Evolutionary conservation across 2,329 filamentous ascomycete genomes (phyloP).

Genomic region (Stemphylium beticola): DNA sequence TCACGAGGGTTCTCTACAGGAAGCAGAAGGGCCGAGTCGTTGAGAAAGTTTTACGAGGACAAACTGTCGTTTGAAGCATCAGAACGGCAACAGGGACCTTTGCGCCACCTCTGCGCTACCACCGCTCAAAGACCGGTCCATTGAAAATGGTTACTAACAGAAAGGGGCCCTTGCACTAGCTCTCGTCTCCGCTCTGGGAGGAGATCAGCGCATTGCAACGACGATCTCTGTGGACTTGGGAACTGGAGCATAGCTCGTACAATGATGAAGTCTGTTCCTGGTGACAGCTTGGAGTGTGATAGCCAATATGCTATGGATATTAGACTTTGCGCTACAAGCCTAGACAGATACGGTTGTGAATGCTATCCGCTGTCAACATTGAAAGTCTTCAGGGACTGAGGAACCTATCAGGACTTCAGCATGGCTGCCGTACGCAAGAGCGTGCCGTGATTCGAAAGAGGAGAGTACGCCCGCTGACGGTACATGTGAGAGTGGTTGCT

Average conservation of each 20-base stretch:
- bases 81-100: conserved; percentile 1
- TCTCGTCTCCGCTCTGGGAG: background rate
- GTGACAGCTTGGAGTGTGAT: background rate
- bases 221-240: conserved; percentile 2
- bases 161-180: conserved; percentile 3
- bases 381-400: background rate
- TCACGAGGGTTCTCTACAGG: background rate
- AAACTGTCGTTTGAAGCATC: background rate
- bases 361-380: background rate
- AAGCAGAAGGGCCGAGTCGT: background rate
- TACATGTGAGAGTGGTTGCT: background rate
- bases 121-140: background rate
- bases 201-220: conserved; percentile 2
- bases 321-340: background rate
- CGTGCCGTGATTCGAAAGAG: background rate
- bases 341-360: background rate
- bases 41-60: conserved; percentile 3
- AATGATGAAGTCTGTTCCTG: background rate
- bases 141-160: background rate
- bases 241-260: background rate
- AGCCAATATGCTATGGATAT: background rate
- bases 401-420: too few relatives aligned
- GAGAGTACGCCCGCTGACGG: background rate
- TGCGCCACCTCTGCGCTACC: conserved; percentile 1
- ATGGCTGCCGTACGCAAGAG: background rate